Evolutionary conservation across 2,329 filamentous ascomycete genomes (phyloP), one percentile per base, ranked within the genome.

Genomic region (Colletotrichum navitas): DNA sequence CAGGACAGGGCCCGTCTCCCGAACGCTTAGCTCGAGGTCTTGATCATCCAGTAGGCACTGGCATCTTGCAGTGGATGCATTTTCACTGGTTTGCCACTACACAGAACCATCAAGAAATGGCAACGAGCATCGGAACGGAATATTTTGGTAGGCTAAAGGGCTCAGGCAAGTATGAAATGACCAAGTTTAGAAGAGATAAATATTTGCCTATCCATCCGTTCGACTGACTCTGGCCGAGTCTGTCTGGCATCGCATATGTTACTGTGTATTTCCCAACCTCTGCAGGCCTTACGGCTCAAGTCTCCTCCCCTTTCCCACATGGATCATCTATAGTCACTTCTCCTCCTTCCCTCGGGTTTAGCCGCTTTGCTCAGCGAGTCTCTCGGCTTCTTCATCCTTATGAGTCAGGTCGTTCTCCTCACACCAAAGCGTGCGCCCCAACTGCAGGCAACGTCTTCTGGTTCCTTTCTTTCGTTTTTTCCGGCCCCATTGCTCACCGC

Each of bases 401-500:
- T 18, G 24, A 36, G 29, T 52, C 26, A 45, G 21, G n/a, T 64
- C 12, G 26, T 34, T 41, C 21, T 21, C 24, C 4, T 39, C 39
- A 45, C 11, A 39, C 41, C 18, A 34, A 34, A 36, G 8, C 43
- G 39, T 54, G 29, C 52, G 12, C n/a, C 51, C 51, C 45, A 26
- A 18, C 8, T 43, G 36, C 18, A n/a, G 47, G 18, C 24, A 16
- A 12, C 36, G 29, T 62, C 47, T 51, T 36, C 29, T 36, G 45
- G 14, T 62, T 51, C 67, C 24, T 32, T 66, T 56, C 64, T 34
- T 52, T 41, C 21, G 5, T 36, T n/a, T 6, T 55, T 32, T n/a
- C 39, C 11, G 43, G 32, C 29, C 21, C 32, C 43, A 14, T 62
- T 18, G 26, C 32, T 74, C 66, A 90, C 81, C 88, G 86, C 88